Conservation (phyloP, 257 asterid genomes). For the Nicotiana undulata region DNA sequence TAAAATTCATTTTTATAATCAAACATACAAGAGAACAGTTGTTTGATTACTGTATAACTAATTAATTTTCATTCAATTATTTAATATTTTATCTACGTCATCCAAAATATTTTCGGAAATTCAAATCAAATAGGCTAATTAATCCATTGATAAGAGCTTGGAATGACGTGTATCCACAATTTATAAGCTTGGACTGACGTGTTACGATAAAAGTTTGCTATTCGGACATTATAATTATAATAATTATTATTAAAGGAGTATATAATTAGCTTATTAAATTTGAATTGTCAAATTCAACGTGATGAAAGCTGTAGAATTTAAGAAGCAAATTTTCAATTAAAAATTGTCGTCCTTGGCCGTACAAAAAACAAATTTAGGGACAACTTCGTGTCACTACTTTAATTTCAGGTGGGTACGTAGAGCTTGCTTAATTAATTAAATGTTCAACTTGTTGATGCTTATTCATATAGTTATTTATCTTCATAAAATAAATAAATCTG, state of each 20-base stretch:
- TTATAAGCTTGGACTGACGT: neutral
- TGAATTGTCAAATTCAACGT: neutral
- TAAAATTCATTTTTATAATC: too few relatives aligned
- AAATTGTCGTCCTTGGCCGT: neutral
- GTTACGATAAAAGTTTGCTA: neutral
- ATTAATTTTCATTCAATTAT: neutral
- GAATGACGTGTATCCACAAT: neutral
- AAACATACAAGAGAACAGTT: too few relatives aligned
- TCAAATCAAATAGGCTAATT: neutral
- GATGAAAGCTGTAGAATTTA: neutral
- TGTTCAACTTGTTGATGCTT: neutral
- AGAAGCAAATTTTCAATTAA: neutral
- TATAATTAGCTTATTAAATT: neutral
- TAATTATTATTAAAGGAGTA: neutral
- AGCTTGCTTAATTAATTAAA: neutral
- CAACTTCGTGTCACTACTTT: neutral
- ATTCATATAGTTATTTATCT: neutral
- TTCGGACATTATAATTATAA: neutral
- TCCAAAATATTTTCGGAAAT: neutral
- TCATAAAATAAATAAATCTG: neutral
- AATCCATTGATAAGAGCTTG: neutral
- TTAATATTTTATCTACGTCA: neutral
- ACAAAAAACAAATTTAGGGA: neutral
- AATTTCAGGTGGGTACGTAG: too few relatives aligned
- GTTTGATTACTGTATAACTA: neutral